These are phyloP conservation scores for Trichoderma parareesei DNA, from an alignment of 495 filamentous ascomycete genomes.

Conservation along the genomic window DNA sequence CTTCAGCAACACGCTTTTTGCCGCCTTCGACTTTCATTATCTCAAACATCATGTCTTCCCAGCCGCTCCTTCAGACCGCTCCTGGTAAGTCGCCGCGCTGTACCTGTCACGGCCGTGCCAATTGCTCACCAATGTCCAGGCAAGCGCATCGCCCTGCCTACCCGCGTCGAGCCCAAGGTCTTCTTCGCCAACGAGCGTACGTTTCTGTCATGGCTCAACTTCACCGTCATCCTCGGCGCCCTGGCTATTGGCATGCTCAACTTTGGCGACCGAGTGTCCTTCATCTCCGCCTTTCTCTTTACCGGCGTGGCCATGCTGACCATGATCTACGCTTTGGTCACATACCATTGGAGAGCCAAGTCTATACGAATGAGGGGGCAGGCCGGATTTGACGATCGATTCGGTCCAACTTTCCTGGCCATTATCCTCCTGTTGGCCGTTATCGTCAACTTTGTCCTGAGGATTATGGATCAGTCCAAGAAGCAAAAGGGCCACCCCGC, in stretches of 20 bases:
- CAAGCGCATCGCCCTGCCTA: constrained; percentile 97
- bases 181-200: constrained; percentile 99
- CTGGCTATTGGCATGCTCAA: constrained; percentile 94
- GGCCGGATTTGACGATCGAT: constrained; percentile 91
- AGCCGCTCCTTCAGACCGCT: constrained; percentile 86
- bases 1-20: neutral
- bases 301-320: constrained; percentile 89
- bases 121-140: constrained; percentile 40
- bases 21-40: neutral
- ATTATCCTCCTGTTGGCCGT: constrained; percentile 78
- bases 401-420: constrained; percentile 83
- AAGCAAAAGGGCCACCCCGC: constrained; percentile 21
- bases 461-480: constrained; percentile 50
- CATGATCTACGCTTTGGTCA: constrained; percentile 91
- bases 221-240: constrained; percentile 94
- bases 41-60: constrained; percentile 66
- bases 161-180: constrained; percentile 97
- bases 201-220: constrained; percentile 98
- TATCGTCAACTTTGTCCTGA: constrained; percentile 86
- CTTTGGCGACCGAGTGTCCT: constrained; percentile 89
- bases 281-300: constrained; percentile 87
- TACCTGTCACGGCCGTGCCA: neutral
- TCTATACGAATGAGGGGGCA: constrained; percentile 86
- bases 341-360: constrained; percentile 94
- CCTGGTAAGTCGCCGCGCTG: constrained; percentile 47